Percentiles rank a stretch among this genome's conserved stretches.
phyloP scores from a whole-genome alignment of 106 monocot species.

The Agapanthus africanus region DNA sequence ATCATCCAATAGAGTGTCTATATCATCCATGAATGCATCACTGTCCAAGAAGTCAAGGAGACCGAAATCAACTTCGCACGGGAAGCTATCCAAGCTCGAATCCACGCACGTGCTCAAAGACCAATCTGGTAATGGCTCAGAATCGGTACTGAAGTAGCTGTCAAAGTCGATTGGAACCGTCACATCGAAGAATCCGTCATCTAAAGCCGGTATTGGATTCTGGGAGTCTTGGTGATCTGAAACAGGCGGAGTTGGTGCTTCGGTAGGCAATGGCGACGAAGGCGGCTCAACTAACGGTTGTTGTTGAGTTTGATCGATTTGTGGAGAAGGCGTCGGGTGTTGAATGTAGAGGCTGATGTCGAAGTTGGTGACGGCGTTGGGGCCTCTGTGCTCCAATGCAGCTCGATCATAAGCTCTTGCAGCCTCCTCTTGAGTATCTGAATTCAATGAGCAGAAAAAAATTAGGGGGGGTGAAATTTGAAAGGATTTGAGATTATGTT shows the following conservation, averaged over 20 bases:
- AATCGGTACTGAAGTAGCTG: not conserved
- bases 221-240: no score
- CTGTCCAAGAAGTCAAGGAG: not conserved
- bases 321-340: not conserved
- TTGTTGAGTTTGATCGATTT: not conserved
- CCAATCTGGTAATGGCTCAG: not conserved
- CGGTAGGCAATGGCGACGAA: not conserved
- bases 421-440: constrained; percentile 93
- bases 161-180: not conserved
- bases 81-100: not conserved
- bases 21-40: not conserved
- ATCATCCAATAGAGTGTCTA: constrained; percentile 1
- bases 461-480: no score
- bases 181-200: not conserved
- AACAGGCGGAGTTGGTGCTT: not conserved
- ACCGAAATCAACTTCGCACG: not conserved
- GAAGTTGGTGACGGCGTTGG: constrained; percentile 84
- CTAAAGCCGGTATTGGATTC: no score
- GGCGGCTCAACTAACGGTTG: not conserved
- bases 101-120: constrained; percentile 1
- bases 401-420: constrained; percentile 87
- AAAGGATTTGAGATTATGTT: no score
- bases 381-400: constrained; percentile 74
- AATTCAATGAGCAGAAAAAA: not conserved
- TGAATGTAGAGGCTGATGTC: constrained; percentile 56